Evolutionary conservation across 108 stramenopile genomes (phyloP), one percentile per base, ranked within the genome.

Genomic region (Cyclotella sp.): DNA sequence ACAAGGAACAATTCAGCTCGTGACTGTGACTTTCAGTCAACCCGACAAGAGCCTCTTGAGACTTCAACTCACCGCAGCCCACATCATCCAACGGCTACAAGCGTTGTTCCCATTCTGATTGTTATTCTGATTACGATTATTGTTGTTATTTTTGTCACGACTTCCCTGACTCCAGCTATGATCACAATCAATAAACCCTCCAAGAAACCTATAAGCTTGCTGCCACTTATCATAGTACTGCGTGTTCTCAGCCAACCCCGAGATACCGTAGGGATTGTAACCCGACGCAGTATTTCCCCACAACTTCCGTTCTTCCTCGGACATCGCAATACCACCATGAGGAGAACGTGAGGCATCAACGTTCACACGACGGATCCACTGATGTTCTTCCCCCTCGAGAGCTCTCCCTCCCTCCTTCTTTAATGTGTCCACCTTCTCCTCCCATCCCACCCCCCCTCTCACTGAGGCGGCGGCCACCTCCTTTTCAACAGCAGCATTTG

Each of bases 1-100:
- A 34, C 34, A 2, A 34, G 34, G 34, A 34, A 34, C 34, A 6
- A 5, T 34, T 34, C 6, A 6, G 6, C 34, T n/a, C 34, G 6
- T 6, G 34, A 34, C 2, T 6, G 6, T 7, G n/a, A 49, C 47
- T 7, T 7, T n/a, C 3, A 7, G 9, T 16, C 47, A 3, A n/a
- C 9, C 18, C 47, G 9, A 49, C 47, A 49, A 49, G 2, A 9
- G 34, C 34, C 34, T 34, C 47, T n/a, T 49, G 15, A 49, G n/a
- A n/a, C 9, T 9, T 45, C 11, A 45, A 90, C 92, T 82, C 75
- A 93, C 92, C 80, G 93, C 84, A 27, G 91, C 91, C 90, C 91
- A 95, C 68, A 92, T 84, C 91, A 91, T 90, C 93, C 93, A 95
- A 21, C 91, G 75, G 16, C 83, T 83, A 71, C 93, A 95, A 27